Percentiles rank a stretch among this genome's conserved stretches.
Conservation (phyloP, 108 stramenopile genomes). For the Skeletonema costatum region DNA sequence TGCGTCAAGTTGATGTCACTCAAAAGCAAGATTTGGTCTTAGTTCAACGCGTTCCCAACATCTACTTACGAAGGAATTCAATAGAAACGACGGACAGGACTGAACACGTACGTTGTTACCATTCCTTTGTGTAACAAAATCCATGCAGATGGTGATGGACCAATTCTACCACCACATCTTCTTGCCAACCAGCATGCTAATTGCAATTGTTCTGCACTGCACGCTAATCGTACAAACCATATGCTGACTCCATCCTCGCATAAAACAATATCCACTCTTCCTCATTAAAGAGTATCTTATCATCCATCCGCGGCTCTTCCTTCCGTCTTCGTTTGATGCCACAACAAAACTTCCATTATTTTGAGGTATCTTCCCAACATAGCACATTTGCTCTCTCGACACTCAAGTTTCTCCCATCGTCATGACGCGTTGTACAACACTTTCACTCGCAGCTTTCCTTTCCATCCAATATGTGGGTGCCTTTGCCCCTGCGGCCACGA, state of each 20-base stretch:
- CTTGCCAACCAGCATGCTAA: too few relatives aligned
- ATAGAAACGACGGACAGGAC: background rate
- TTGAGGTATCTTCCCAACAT: background rate
- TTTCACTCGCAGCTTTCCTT: background rate
- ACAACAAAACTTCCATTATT: background rate
- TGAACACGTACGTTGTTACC: background rate
- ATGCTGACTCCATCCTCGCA: too few relatives aligned
- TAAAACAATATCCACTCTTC: too few relatives aligned
- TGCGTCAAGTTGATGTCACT: too few relatives aligned
- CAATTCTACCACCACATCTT: too few relatives aligned
- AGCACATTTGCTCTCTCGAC: background rate
- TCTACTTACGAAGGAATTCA: background rate
- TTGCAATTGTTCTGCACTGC: too few relatives aligned
- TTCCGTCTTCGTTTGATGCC: background rate
- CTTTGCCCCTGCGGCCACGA: slow-evolving; percentile 2
- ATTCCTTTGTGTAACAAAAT: background rate
- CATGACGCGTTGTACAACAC: background rate
- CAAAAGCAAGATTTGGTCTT: too few relatives aligned
- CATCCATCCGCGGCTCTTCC: too few relatives aligned
- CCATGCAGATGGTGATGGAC: background rate
- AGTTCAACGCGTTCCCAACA: background rate
- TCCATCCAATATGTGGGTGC: slow-evolving; percentile 9
- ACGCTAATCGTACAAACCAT: too few relatives aligned
- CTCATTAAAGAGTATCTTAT: too few relatives aligned
- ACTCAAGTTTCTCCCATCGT: background rate